A percentile compares a stretch with the other conserved stretches of the same genome.
phyloP scores from a whole-genome alignment of 2,329 filamentous ascomycete species.

The Fusarium subtropicale region DNA sequence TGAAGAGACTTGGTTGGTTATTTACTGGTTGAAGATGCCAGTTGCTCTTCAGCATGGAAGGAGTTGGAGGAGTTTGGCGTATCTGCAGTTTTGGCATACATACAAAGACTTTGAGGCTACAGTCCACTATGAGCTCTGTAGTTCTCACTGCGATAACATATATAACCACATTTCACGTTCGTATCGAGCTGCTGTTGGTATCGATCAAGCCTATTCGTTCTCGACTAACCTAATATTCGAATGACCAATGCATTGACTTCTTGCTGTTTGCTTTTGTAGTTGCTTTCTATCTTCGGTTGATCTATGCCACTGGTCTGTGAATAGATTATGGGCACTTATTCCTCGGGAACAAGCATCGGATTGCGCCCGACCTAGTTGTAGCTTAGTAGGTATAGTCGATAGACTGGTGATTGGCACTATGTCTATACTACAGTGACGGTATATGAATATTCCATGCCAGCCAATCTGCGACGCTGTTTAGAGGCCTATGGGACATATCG shows the following conservation, averaged over 20 bases:
- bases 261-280: neutral
- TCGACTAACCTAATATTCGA: neutral
- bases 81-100: constrained; percentile 36
- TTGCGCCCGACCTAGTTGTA: neutral
- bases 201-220: too few species aligned
- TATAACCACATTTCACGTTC: constrained; percentile 4
- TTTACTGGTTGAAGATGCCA: constrained; percentile 13
- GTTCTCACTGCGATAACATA: neutral
- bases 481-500: neutral
- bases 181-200: neutral
- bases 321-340: too few species aligned
- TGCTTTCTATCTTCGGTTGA: neutral
- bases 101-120: constrained; percentile 10
- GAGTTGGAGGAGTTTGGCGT: constrained; percentile 41
- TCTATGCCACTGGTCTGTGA: neutral
- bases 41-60: constrained; percentile 34
- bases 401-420: neutral
- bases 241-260: neutral
- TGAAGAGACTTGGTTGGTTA: neutral
- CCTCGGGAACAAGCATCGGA: too few species aligned
- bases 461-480: neutral
- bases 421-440: neutral
- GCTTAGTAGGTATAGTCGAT: too few species aligned
- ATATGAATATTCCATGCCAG: neutral
- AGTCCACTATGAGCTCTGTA: neutral